Conservation (phyloP, 345 rosid genomes). For the Schrenkiella parvula region DNA sequence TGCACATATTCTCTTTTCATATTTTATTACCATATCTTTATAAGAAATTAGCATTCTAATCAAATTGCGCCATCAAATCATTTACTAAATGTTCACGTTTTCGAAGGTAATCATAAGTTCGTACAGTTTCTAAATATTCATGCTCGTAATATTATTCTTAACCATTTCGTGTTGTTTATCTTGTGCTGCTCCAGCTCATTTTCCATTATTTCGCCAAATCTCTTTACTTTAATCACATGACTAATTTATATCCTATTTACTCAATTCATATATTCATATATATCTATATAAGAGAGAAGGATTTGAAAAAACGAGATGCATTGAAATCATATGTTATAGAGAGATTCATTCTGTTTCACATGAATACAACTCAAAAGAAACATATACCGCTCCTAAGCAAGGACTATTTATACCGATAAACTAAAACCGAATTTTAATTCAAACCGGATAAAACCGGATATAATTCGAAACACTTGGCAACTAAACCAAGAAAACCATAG, state of each 20-base stretch:
- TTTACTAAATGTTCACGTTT: constrained; percentile 28
- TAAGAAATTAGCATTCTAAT: constrained; percentile 9
- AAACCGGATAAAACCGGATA: constrained; percentile 19
- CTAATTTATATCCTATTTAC: too few species aligned
- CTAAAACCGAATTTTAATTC: constrained; percentile 22
- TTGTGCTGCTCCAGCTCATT: background rate
- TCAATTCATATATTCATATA: too few species aligned
- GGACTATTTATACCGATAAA: constrained; percentile 27
- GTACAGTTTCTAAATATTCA: background rate
- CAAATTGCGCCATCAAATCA: constrained; percentile 26
- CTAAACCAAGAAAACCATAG: constrained; percentile 35
- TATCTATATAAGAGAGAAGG: background rate
- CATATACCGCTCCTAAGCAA: constrained; percentile 31
- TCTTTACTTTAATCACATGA: background rate
- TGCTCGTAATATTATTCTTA: background rate
- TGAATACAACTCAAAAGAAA: constrained; percentile 27
- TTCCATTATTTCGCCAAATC: background rate
- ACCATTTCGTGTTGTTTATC: background rate
- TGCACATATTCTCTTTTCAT: constrained; percentile 45
- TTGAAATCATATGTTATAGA: constrained; percentile 30
- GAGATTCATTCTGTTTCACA: constrained; percentile 35
- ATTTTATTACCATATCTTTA: background rate
- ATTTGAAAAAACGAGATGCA: background rate
- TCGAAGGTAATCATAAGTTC: background rate
- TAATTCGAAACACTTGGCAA: constrained; percentile 19